Conservation (phyloP, 768 basidiomycete species). For the Mrakia hoshinonis region DNA sequence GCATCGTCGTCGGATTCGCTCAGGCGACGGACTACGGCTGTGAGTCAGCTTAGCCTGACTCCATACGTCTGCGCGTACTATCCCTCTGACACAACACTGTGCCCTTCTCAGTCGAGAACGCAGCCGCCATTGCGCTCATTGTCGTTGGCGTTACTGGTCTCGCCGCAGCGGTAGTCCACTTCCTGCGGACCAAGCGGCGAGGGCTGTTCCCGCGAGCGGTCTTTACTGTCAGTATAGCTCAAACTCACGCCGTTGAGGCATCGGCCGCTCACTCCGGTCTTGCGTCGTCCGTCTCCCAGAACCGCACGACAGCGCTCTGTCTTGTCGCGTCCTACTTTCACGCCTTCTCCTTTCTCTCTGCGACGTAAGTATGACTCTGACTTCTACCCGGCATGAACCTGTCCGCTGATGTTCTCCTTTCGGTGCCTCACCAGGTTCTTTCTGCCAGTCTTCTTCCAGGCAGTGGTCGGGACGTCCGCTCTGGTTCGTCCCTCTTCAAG, state of each 20-base stretch:
- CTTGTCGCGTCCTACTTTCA: conserved; percentile 15
- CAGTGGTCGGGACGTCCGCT: conserved; percentile 19
- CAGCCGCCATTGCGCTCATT: conserved; percentile 17
- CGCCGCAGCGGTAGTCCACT: neutral
- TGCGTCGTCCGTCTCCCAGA: no score
- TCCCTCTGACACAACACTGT: neutral
- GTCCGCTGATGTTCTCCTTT: no score
- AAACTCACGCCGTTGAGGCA: no score
- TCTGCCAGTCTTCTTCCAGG: conserved; percentile 29
- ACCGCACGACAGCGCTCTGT: conserved; percentile 5
- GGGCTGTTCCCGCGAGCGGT: conserved; percentile 16
- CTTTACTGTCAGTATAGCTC: conserved; percentile 1
- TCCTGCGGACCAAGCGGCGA: conserved; percentile 12
- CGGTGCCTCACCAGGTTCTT: conserved; percentile 3
- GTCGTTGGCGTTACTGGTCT: neutral
- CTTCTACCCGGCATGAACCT: no score
- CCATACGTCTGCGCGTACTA: neutral
- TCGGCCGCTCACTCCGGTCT: no score
- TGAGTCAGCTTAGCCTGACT: neutral
- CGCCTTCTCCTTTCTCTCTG: conserved; percentile 22
- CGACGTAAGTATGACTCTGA: neutral
- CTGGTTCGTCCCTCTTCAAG: neutral
- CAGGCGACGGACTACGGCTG: conserved; percentile 23
- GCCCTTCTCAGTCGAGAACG: neutral
- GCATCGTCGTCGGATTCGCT: conserved; percentile 26